Evolutionary conservation across 306 rosid genomes (phyloP), one percentile per base, ranked within the genome.

Genomic region (Rosa multiflora): DNA sequence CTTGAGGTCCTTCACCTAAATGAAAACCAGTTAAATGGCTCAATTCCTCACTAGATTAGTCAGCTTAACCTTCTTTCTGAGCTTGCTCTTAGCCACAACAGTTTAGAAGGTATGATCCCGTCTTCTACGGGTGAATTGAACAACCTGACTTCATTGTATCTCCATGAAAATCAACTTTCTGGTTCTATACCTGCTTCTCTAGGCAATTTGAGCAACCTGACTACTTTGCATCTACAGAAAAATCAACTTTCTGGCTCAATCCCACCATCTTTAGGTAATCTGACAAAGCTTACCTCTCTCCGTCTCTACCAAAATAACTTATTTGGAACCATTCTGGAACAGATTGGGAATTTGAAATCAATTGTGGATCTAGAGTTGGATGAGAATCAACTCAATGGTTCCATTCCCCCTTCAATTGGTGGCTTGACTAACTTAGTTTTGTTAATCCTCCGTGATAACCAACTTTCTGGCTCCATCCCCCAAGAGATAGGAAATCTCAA

Each of bases 401-500:
- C 48, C 6, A 39, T 67, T 9, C 81, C 75, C 1, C 14, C 21
- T 67, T 80, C 78, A 17, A 15, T 81, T 14, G 83, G 78, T 14
- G 37, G 18, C 8, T 39, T 81, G 67, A 64, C 17, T 11, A 74
- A 77, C 73, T 82, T 81, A 46, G 12, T 32, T 21, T 10, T 1
- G 0, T 62, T 81, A 66, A 43, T 63, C 49, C 72, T 85, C 59
- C 81, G 75, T 10, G 40, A 63, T 4, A 85, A 85, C 82, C 59
- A 46, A 49, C 85, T 81, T 58, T 80, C 83, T 3, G 85, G 88
- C n/a, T 71, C 81, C n/a, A n/a, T n/a, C n/a, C n/a, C n/a, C n/a
- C n/a, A n/a, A n/a, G n/a, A n/a, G n/a, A n/a, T n/a, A n/a, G 83
- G 66, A 21, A 78, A 75, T 8, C 44, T 79, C 56, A 12, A 15